Evolutionary conservation across 2,329 filamentous ascomycete species (phyloP).

Genomic region (Moelleriella libera): DNA sequence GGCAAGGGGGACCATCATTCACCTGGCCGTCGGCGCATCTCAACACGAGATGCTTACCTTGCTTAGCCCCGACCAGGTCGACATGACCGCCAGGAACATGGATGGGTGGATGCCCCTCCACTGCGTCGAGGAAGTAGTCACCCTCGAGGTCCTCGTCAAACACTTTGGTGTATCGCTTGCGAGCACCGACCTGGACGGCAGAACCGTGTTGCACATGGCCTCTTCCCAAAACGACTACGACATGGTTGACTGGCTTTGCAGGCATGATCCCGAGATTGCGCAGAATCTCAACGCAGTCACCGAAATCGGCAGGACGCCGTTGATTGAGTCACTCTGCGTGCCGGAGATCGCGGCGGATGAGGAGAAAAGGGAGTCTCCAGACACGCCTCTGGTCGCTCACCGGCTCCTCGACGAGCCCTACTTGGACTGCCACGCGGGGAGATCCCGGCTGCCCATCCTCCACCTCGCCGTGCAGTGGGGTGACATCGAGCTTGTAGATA

Average conservation of each 20-base stretch:
- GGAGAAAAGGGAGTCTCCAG: not conserved
- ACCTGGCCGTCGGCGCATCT: slow-evolving; percentile 13
- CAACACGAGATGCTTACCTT: slow-evolving; percentile 13
- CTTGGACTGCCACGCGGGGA: slow-evolving; percentile 3
- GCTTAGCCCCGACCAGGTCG: slow-evolving; percentile 13
- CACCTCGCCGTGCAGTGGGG: slow-evolving; percentile 13
- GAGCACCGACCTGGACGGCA: slow-evolving; percentile 14
- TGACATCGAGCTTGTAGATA: slow-evolving; percentile 8
- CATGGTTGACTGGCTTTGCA: slow-evolving; percentile 15
- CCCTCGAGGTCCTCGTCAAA: slow-evolving; percentile 13
- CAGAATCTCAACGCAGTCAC: slow-evolving; percentile 12
- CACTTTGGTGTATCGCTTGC: slow-evolving; percentile 13
- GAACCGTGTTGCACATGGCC: slow-evolving; percentile 23
- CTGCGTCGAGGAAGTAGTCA: slow-evolving; percentile 12
- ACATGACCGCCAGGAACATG: slow-evolving; percentile 13
- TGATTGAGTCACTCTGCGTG: slow-evolving; percentile 14
- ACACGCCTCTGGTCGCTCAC: slow-evolving; percentile 5
- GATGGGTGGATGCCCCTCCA: slow-evolving; percentile 20
- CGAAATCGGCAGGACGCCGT: slow-evolving; percentile 13
- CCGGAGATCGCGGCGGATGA: not conserved
- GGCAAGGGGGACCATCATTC: slow-evolving; percentile 13
- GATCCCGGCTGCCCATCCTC: slow-evolving; percentile 4
- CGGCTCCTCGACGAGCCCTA: slow-evolving; percentile 7
- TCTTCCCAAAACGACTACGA: slow-evolving; percentile 17
- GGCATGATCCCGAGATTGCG: slow-evolving; percentile 13